phyloP scores from a whole-genome alignment of 495 filamentous ascomycete species.

The Penicillium waksmanii region DNA sequence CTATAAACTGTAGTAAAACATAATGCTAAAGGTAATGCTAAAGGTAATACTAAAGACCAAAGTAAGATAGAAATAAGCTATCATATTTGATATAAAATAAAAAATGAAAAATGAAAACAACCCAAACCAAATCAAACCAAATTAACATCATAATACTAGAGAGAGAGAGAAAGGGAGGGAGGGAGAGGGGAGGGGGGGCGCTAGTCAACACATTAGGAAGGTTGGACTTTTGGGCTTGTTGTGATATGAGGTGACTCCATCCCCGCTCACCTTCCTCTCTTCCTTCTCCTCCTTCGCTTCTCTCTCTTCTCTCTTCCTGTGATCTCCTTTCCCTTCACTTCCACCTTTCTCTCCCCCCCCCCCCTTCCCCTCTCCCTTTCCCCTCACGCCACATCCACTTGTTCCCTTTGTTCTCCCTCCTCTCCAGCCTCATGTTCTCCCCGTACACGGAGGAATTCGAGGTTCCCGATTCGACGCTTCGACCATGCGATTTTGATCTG shows the following conservation, averaged over 20 bases:
- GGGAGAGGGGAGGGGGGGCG: too few species aligned
- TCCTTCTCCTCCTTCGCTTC: conserved; percentile 17
- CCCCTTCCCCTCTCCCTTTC: conserved; percentile 10
- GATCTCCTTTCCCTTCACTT: conserved; percentile 22
- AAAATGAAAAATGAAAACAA: neutral
- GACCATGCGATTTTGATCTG: conserved; percentile 41
- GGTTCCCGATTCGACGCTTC: conserved; percentile 37
- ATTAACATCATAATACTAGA: neutral
- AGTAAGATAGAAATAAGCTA: too few species aligned
- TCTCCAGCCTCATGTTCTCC: conserved; percentile 38
- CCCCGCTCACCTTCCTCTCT: conserved; percentile 28
- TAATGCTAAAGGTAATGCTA: too few species aligned
- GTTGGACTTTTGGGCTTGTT: conserved; percentile 11
- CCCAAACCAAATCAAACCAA: neutral
- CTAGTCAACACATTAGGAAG: neutral
- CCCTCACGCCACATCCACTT: conserved; percentile 9
- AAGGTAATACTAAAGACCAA: too few species aligned
- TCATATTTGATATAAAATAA: too few species aligned
- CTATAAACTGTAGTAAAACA: too few species aligned
- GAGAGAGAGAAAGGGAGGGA: too few species aligned
- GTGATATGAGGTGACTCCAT: conserved; percentile 38
- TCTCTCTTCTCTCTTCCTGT: conserved; percentile 20
- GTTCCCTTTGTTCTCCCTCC: conserved; percentile 11
- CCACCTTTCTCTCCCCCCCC: too few species aligned
- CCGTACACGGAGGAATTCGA: conserved; percentile 41